Percentiles rank a stretch among this genome's conserved stretches.
These are phyloP conservation scores for Aspergillus sojae DNA, from an alignment of 2,329 filamentous ascomycete genomes.

Conservation along the genomic window DNA sequence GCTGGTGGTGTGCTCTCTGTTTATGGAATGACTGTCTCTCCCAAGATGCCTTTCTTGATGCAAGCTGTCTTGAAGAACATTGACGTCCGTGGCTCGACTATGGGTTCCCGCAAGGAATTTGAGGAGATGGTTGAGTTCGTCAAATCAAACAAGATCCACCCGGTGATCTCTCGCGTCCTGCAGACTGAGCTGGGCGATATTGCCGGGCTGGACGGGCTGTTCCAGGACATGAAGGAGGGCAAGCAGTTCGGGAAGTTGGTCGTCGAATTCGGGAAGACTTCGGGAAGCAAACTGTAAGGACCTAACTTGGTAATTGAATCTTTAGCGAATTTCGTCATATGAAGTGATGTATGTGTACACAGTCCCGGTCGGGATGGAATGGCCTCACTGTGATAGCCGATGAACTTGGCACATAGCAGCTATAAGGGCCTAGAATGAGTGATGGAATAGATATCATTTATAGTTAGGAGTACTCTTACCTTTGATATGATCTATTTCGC, in stretches of 20 bases:
- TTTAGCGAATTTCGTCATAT: conserved; percentile 1
- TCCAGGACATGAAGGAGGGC: conserved; percentile 83
- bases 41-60: conserved; percentile 88
- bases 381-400: neutral
- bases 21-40: conserved; percentile 88
- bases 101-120: conserved; percentile 90
- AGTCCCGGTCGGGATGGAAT: neutral
- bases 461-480: neutral
- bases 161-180: conserved; percentile 74
- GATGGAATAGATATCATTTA: neutral
- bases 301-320: conserved; percentile 2
- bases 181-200: conserved; percentile 71
- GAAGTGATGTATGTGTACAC: neutral
- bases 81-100: conserved; percentile 82
- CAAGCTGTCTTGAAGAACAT: conserved; percentile 81
- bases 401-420: neutral
- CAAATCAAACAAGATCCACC: conserved; percentile 69
- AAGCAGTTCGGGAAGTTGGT: conserved; percentile 93
- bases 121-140: conserved; percentile 88
- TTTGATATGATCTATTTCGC: neutral
- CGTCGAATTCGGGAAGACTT: conserved; percentile 62
- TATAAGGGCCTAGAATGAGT: neutral
- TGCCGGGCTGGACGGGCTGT: conserved; percentile 77
- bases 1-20: conserved; percentile 78
- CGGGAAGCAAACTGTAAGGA: conserved; percentile 43